Evolutionary conservation across 768 basidiomycete genomes (phyloP), one percentile per base, ranked within the genome.

Genomic region (Phylloporus rhodoxanthus): DNA sequence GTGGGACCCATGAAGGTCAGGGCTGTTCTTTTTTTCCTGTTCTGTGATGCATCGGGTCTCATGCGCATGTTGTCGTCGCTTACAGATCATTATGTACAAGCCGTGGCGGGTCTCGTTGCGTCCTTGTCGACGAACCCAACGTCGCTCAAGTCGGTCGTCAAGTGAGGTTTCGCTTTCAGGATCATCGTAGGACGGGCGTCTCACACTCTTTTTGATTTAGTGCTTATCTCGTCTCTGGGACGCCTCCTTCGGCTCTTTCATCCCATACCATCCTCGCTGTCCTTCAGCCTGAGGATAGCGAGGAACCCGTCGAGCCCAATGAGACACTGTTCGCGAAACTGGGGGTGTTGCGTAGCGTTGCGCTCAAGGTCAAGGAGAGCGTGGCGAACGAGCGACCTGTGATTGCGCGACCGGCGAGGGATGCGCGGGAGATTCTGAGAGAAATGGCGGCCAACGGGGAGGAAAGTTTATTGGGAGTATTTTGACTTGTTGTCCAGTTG

Each of bases 331-430:
- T 23, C 84, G 92, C 76, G 77, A 85, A 68, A 45, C 71, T 90
- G 3, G 75, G 75, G 3, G 57, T 86, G 5, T 67, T 86, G 28
- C 76, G 76, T 6, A 76, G 69, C 36, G 79, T 93, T 3, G 80
- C 85, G 0, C 79, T 84, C 64, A 92, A 92, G 64, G 75, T 87
- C 3, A 70, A 81, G 45, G 84, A 86, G 54, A 80, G 84, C 57
- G 76, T 79, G 1, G 80, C 75, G 3, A 82, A 75, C 52, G 89
- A 92, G 37, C 78, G 78, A 30, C 81, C 87, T 2, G 73, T 77
- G 17, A 80, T 94, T 37, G 76, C 87, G 9, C 74, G 91, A 40
- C 91, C 90, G 0, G 86, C 90, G 7, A 73, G 91, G 38, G 91
- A 94, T 61, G 85, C 92, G 2, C 75, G 84, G 53, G 92, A 95